Evolutionary conservation across 2,329 filamentous ascomycete genomes (phyloP).

Genomic region (Westerdykella sp.): DNA sequence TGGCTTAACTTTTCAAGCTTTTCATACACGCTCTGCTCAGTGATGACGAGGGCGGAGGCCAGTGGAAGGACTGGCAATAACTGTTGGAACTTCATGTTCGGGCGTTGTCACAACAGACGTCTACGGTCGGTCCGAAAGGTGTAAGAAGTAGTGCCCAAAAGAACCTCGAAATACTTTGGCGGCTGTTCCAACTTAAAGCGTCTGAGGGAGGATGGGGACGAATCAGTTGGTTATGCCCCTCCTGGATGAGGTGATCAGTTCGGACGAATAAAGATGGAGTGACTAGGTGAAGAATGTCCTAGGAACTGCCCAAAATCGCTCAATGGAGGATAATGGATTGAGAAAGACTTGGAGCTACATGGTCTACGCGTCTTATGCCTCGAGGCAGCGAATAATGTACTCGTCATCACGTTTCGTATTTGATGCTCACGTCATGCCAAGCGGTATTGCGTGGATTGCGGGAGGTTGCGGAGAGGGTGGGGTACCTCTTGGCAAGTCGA

Average conservation of each 20-base stretch:
- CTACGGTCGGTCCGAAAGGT: neutral
- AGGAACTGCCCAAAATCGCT: no score
- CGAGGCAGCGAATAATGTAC: neutral
- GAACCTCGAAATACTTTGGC: no score
- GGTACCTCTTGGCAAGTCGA: no score
- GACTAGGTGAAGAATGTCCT: no score
- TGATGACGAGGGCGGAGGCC: slow-evolving; percentile 49
- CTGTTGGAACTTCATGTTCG: slow-evolving; percentile 45
- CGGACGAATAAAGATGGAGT: neutral
- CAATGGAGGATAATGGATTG: no score
- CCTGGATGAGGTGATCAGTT: neutral
- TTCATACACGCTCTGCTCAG: slow-evolving; percentile 45
- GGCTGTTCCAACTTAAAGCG: no score
- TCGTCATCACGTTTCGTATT: neutral
- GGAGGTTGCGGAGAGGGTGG: neutral
- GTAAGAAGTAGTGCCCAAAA: no score
- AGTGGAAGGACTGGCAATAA: slow-evolving; percentile 47
- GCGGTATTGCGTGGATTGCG: neutral
- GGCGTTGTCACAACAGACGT: slow-evolving; percentile 5
- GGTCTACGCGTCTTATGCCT: slow-evolving; percentile 5
- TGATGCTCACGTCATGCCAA: neutral
- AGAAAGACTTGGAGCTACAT: neutral
- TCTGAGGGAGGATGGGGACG: neutral
- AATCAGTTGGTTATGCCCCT: neutral
- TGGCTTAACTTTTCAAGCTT: slow-evolving; percentile 24